Conservation (phyloP, 139 green algal genomes). For the Marvania coccoides region DNA sequence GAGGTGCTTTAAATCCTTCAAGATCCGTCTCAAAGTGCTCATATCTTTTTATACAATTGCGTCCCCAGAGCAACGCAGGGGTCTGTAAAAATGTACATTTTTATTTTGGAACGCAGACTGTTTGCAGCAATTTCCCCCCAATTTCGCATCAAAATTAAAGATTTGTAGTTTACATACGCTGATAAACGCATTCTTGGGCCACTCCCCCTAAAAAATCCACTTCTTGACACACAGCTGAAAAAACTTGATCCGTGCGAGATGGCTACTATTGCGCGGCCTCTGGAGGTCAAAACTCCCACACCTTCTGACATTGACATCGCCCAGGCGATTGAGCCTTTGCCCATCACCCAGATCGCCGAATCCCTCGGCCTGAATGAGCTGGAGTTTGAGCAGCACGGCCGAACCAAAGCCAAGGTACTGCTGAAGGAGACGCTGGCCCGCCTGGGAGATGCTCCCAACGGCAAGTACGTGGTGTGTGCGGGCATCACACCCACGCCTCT, state of each 20-base stretch:
- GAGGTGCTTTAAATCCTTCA: background rate
- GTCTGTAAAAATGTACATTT: background rate
- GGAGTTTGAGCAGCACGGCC: slow-evolving; percentile 81
- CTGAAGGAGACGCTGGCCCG: slow-evolving; percentile 43
- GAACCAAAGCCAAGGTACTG: slow-evolving; percentile 85
- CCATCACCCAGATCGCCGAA: slow-evolving; percentile 77
- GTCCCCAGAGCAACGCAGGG: background rate
- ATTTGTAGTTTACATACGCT: background rate
- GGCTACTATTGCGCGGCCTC: background rate
- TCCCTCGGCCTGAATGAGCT: slow-evolving; percentile 52
- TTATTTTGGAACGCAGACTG: background rate
- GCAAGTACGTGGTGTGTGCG: slow-evolving; percentile 92
- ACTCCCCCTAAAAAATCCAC: background rate
- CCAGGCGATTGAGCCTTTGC: slow-evolving; percentile 50
- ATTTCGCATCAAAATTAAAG: slow-evolving; percentile 1
- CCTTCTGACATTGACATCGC: slow-evolving; percentile 91
- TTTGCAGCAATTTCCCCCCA: background rate
- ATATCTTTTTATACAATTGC: background rate
- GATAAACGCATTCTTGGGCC: background rate
- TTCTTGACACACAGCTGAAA: background rate
- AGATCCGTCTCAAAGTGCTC: background rate
- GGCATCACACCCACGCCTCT: slow-evolving; percentile 97
- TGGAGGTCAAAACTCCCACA: slow-evolving; percentile 37
- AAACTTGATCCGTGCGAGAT: no score
- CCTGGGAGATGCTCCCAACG: slow-evolving; percentile 36